These are phyloP conservation scores for Globisporangium canariense DNA, from an alignment of 352 stramenopile genomes.

Conservation along the genomic window DNA sequence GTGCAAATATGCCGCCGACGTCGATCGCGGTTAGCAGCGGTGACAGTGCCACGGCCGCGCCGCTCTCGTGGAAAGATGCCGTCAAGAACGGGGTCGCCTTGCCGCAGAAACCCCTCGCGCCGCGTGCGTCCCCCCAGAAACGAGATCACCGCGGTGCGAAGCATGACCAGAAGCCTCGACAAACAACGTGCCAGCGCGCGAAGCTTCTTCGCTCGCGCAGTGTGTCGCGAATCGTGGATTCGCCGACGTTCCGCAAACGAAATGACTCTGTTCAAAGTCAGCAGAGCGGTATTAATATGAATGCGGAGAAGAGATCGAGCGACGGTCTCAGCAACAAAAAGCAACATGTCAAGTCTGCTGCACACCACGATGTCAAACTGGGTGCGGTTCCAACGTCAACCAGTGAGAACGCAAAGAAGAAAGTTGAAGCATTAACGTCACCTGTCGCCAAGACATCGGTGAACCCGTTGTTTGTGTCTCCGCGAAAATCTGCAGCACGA, in stretches of 20 bases:
- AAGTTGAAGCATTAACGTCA: neutral
- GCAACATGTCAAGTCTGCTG: neutral
- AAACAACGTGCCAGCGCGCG: constrained; percentile 16
- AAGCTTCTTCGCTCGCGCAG: constrained; percentile 36
- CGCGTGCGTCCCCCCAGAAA: constrained; percentile 10
- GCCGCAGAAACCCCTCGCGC: constrained; percentile 13
- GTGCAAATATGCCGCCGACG: neutral
- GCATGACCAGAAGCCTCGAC: constrained; percentile 11
- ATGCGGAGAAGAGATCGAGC: constrained; percentile 14
- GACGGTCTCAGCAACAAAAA: neutral
- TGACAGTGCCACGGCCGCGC: neutral
- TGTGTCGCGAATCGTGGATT: constrained; percentile 33
- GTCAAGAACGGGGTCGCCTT: constrained; percentile 25
- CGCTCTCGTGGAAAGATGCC: constrained; percentile 40
- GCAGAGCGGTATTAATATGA: constrained; percentile 5
- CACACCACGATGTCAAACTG: constrained; percentile 4
- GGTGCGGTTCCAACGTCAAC: neutral
- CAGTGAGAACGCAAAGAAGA: neutral
- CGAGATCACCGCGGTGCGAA: constrained; percentile 1
- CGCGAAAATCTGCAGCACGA: constrained; percentile 4
- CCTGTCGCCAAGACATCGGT: neutral
- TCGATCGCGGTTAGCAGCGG: neutral
- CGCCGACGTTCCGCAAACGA: constrained; percentile 27
- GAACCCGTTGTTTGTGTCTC: constrained; percentile 6
- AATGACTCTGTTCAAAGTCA: constrained; percentile 19